Conservation (phyloP, 2,329 filamentous ascomycete species). For the Ascocoryne sarcoides region DNA sequence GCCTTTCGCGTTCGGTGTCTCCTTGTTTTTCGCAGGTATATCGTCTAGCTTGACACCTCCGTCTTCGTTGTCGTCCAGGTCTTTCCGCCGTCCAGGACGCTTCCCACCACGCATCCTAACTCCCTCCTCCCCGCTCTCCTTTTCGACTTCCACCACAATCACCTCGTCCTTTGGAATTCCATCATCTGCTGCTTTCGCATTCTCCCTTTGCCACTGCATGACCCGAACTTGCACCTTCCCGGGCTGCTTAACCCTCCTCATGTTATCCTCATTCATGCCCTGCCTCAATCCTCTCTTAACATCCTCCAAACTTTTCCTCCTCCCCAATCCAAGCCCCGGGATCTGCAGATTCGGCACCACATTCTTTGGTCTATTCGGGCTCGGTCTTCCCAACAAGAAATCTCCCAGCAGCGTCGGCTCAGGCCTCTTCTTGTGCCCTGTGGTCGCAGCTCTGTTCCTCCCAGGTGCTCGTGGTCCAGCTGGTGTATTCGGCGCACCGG, state of each 20-base stretch:
- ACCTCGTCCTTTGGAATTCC: slow-evolving; percentile 46
- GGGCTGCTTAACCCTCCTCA: slow-evolving; percentile 50
- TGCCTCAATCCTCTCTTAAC: slow-evolving; percentile 37
- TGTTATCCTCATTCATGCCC: slow-evolving; percentile 42
- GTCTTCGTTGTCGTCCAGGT: not conserved
- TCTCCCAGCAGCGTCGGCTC: slow-evolving; percentile 46
- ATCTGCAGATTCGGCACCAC: not conserved
- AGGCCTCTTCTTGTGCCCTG: slow-evolving; percentile 15
- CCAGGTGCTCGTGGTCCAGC: slow-evolving; percentile 11
- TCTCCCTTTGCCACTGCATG: slow-evolving; percentile 74
- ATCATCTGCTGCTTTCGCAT: slow-evolving; percentile 52
- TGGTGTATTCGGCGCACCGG: not conserved
- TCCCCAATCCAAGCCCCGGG: slow-evolving; percentile 18
- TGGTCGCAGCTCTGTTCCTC: slow-evolving; percentile 21
- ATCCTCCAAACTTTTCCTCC: slow-evolving; percentile 49
- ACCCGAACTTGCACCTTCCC: slow-evolving; percentile 70
- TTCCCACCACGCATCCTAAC: slow-evolving; percentile 7
- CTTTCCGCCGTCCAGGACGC: slow-evolving; percentile 3
- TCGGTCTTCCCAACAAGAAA: slow-evolving; percentile 48
- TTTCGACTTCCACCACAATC: slow-evolving; percentile 37
- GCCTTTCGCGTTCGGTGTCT: slow-evolving; percentile 14
- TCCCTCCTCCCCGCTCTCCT: slow-evolving; percentile 35
- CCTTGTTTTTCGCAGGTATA: slow-evolving; percentile 26
- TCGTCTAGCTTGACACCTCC: not conserved
- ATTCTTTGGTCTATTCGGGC: slow-evolving; percentile 36